phyloP scores from a whole-genome alignment of 2,329 filamentous ascomycete genomes.

The Exophiala sp. region DNA sequence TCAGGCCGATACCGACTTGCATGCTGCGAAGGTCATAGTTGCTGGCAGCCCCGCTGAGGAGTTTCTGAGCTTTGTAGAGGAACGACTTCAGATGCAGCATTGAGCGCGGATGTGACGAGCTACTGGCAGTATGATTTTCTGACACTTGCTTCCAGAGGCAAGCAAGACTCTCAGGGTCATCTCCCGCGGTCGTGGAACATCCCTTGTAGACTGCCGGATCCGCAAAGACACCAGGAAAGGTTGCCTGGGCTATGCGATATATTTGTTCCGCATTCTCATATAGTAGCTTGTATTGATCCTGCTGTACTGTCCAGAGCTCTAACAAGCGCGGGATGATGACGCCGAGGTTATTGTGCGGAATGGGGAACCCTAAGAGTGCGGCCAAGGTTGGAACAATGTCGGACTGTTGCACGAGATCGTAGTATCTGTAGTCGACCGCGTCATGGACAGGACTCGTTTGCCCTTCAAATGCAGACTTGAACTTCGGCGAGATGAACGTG shows the following conservation, averaged over 20 bases:
- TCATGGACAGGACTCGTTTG: conserved; percentile 48
- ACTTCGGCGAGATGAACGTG: conserved; percentile 81
- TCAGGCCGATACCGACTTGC: conserved; percentile 39
- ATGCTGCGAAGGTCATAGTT: conserved; percentile 75
- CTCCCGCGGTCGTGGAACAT: conserved; percentile 29
- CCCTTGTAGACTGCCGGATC: conserved; percentile 21
- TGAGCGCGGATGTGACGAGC: not conserved
- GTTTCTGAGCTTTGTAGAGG: conserved; percentile 63
- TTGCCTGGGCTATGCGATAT: conserved; percentile 65
- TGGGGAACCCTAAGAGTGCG: conserved; percentile 76
- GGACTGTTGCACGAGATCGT: conserved; percentile 80
- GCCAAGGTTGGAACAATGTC: conserved; percentile 88
- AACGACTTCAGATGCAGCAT: conserved; percentile 43
- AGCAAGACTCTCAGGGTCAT: conserved; percentile 52
- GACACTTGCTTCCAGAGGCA: conserved; percentile 58
- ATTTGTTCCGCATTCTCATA: conserved; percentile 77
- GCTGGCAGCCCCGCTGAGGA: conserved; percentile 85
- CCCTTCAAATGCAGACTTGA: conserved; percentile 51
- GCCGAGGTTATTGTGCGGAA: conserved; percentile 84
- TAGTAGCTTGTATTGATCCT: conserved; percentile 61
- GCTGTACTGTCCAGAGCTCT: conserved; percentile 60
- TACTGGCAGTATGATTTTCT: conserved; percentile 1
- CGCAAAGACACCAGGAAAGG: conserved; percentile 51
- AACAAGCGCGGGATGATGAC: conserved; percentile 76
- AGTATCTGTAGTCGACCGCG: conserved; percentile 67